phyloP scores from a whole-genome alignment of 495 filamentous ascomycete species.

The Hypoxylon fragiforme region DNA sequence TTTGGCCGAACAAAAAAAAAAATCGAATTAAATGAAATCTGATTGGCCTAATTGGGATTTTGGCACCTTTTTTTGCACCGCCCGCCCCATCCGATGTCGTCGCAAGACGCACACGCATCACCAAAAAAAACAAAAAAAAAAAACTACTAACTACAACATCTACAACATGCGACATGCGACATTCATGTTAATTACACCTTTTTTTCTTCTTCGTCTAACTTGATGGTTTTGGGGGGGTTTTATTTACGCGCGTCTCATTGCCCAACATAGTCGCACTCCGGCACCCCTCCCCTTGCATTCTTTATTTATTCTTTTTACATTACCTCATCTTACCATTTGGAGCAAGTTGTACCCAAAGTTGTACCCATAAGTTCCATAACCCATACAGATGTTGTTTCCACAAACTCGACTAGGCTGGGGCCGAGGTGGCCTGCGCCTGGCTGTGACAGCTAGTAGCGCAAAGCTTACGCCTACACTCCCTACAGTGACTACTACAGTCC shows the following conservation, averaged over 20 bases:
- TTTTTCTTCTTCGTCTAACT: neutral
- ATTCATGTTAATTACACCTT: too few relatives aligned
- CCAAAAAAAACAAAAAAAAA: neutral
- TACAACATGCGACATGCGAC: too few relatives aligned
- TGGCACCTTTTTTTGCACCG: conserved; percentile 13
- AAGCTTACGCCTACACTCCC: conserved; percentile 17
- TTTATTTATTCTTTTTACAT: too few relatives aligned
- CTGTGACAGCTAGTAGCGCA: conserved; percentile 37
- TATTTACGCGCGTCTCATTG: neutral
- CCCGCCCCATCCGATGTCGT: conserved; percentile 32
- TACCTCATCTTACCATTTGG: neutral
- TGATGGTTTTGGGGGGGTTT: too few relatives aligned
- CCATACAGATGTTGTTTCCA: conserved; percentile 28
- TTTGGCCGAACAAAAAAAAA: conserved; percentile 4
- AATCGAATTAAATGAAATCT: conserved; percentile 9
- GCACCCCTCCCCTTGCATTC: too few relatives aligned
- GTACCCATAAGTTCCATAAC: too few relatives aligned
- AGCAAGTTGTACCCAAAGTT: neutral
- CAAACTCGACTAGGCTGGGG: conserved; percentile 26
- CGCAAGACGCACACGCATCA: conserved; percentile 22
- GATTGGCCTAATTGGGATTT: conserved; percentile 12
- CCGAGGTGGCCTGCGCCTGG: conserved; percentile 38
- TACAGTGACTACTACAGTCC: too few relatives aligned
- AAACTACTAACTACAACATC: neutral
- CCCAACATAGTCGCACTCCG: neutral